phyloP scores from a whole-genome alignment of 2,329 filamentous ascomycete genomes.

The Colletotrichum lini region DNA sequence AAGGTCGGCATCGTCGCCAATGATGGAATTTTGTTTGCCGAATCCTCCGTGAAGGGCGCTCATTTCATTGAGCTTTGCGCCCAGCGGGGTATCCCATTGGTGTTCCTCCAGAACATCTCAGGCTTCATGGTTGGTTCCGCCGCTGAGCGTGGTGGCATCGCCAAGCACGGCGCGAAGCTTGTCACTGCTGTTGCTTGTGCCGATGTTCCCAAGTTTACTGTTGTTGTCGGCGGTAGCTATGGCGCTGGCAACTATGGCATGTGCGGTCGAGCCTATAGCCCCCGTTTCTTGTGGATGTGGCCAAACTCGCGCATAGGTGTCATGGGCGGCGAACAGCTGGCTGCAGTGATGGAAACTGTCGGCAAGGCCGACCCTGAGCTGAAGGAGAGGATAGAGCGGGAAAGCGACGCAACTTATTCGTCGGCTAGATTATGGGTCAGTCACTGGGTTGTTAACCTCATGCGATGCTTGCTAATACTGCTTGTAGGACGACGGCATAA shows the following conservation, averaged over 20 bases:
- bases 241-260: conserved; percentile 98
- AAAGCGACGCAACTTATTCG: conserved; percentile 91
- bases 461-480: conserved; percentile 30
- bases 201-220: conserved; percentile 95
- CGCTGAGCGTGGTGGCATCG: conserved; percentile 94
- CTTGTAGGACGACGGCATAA: conserved; percentile 80
- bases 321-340: conserved; percentile 95
- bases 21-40: conserved; percentile 94
- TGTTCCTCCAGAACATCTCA: conserved; percentile 97
- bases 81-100: conserved; percentile 88
- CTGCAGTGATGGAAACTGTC: conserved; percentile 94
- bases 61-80: conserved; percentile 97
- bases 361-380: conserved; percentile 86
- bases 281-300: conserved; percentile 96
- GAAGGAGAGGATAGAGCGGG: conserved; percentile 86
- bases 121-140: conserved; percentile 98
- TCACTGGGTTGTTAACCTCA: conserved; percentile 42
- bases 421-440: conserved; percentile 89
- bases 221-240: conserved; percentile 93
- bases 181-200: conserved; percentile 96
- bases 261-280: conserved; percentile 95
- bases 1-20: conserved; percentile 95
- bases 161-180: conserved; percentile 97
- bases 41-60: conserved; percentile 91
- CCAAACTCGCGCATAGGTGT: conserved; percentile 96